A percentile compares a stretch with the other conserved stretches of the same genome.
phyloP scores from a whole-genome alignment of 257 asterid genomes.

The Nicotiana attenuata region DNA sequence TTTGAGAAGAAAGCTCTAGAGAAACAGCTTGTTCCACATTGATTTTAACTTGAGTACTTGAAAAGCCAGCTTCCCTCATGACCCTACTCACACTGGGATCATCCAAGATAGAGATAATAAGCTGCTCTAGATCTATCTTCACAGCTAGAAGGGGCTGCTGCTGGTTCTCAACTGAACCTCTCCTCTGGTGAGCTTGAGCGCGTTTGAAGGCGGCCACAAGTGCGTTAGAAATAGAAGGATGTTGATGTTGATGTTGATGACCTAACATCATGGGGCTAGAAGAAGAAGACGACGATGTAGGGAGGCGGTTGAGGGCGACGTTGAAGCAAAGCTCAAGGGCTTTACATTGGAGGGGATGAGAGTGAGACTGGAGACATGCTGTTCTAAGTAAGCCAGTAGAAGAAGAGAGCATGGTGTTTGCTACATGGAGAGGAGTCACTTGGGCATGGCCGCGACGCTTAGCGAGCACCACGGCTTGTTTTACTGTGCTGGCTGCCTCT shows the following conservation, averaged over 20 bases:
- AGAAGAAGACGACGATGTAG: slow-evolving; percentile 40
- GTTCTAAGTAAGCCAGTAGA: slow-evolving; percentile 47
- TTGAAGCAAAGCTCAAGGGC: slow-evolving; percentile 95
- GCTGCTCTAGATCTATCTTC: slow-evolving; percentile 76
- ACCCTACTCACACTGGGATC: slow-evolving; percentile 96
- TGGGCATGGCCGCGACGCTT: slow-evolving; percentile 87
- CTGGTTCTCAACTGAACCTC: slow-evolving; percentile 61
- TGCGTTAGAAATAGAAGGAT: slow-evolving; percentile 72
- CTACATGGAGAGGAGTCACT: slow-evolving; percentile 89
- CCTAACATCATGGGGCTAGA: slow-evolving; percentile 34
- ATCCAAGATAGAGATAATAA: slow-evolving; percentile 70
- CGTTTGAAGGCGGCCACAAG: slow-evolving; percentile 91
- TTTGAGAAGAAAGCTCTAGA: slow-evolving; percentile 23
- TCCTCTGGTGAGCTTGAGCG: slow-evolving; percentile 89
- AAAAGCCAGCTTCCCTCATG: slow-evolving; percentile 87
- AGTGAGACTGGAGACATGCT: slow-evolving; percentile 65
- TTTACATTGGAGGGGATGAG: slow-evolving; percentile 89
- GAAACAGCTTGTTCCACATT: slow-evolving; percentile 61
- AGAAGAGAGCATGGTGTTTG: slow-evolving; percentile 62
- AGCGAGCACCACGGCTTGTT: slow-evolving; percentile 62
- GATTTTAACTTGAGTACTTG: slow-evolving; percentile 70
- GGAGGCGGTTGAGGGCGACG: slow-evolving; percentile 87
- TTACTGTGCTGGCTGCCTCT: slow-evolving; percentile 56
- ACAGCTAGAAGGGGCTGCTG: slow-evolving; percentile 58
- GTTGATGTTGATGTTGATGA: not conserved